phyloP scores from a whole-genome alignment of 1,284 basidiomycete species.

The Cystobasidium slooffiae region DNA sequence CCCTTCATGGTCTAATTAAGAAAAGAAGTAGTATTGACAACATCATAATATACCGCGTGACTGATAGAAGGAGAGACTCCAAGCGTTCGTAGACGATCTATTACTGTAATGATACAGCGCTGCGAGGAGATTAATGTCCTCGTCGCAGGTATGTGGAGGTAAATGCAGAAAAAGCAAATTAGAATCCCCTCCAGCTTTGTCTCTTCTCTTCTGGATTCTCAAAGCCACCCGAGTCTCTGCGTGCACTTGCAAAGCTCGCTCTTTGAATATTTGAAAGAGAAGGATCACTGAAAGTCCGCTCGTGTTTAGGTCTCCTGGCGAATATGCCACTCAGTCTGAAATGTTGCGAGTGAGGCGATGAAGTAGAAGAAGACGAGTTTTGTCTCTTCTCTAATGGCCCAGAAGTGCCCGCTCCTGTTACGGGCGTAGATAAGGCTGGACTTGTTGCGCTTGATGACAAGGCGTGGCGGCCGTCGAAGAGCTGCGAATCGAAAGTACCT shows the following conservation, averaged over 20 bases:
- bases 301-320: slow-evolving; percentile 26
- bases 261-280: slow-evolving; percentile 1
- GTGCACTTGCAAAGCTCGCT: not conserved
- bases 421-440: not conserved
- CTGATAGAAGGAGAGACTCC: too few species aligned
- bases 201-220: slow-evolving; percentile 28
- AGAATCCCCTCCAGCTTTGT: slow-evolving; percentile 25
- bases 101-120: too few species aligned
- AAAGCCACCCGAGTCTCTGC: slow-evolving; percentile 32
- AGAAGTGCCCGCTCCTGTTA: not conserved
- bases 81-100: too few species aligned
- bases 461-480: not conserved
- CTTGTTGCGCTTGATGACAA: slow-evolving; percentile 9
- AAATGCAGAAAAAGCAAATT: too few species aligned
- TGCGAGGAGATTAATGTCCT: too few species aligned
- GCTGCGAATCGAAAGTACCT: not conserved
- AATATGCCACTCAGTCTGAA: slow-evolving; percentile 37
- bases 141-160: too few species aligned
- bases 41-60: too few species aligned
- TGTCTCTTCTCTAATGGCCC: too few species aligned
- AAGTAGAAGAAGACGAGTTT: not conserved
- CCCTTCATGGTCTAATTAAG: too few species aligned
- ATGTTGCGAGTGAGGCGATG: slow-evolving; percentile 9
- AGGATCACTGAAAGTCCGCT: slow-evolving; percentile 34
- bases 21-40: too few species aligned